Base-by-base conservation (phyloP, 2,329 filamentous ascomycete genomes). In the Trichoderma sp. region DNA sequence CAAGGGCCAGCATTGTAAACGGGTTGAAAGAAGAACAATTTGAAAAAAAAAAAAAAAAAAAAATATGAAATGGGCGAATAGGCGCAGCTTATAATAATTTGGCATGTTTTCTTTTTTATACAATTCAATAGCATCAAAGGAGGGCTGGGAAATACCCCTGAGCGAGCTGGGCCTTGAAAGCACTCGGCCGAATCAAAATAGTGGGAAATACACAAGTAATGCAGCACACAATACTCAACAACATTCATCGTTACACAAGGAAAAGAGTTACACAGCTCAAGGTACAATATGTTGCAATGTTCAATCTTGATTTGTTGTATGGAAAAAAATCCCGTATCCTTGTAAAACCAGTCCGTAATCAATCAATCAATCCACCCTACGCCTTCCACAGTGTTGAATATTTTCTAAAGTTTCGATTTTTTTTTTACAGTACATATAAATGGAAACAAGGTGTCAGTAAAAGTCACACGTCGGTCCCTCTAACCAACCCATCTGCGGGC, bases 401-500 rank as follows among this genome's bases (percentile, higher is more conserved):
- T 66, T 66, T 66, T 66, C 64, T 66, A 37, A 43, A 21, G 28
- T 66, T 66, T 59, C 51, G 21, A 51, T 21, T 58, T 59, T 66
- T 30, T 30, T 59, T 51, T 58, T 49, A 66, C 26, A 26, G 14
- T 49, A 43, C 39, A 43, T 43, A 7, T 43, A 55, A 30, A 66
- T 13, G 0, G 32, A 28, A 30, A 32, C 32, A 54, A 58, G 7
- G 18, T 43, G 18, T 43, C 18, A 34, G 21, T n/a, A 65, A 4
- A 10, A 56, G 26, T 0, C 16, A 21, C 16, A 18, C 11, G 8
- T 4, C 39, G 10, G 2, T 43, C 6, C 26, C 24, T 46, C 56
- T 79, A 88, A 66, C 92, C 92, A 75, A 96, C 91, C 94, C 94
- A 97, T 79, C 90, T 87, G 78, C 94, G 90, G 6, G 92, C 94